These are phyloP conservation scores for Boletus pseudopeckii DNA, from an alignment of 768 basidiomycete genomes.

Conservation along the genomic window DNA sequence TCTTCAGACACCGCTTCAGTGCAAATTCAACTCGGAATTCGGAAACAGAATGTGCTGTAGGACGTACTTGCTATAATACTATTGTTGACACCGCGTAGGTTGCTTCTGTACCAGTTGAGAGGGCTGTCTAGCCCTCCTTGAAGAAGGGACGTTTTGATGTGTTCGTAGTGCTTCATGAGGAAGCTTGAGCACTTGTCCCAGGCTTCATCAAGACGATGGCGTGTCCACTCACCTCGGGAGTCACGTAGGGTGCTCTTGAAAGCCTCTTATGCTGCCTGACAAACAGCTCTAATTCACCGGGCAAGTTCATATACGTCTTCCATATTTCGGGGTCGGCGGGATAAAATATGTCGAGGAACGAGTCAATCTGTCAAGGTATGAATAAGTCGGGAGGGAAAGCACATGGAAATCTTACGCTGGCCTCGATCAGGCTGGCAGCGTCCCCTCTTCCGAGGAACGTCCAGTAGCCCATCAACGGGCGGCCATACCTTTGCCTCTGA, in stretches of 20 bases:
- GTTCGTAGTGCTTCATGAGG: constrained; percentile 26
- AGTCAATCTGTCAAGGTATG: constrained; percentile 33
- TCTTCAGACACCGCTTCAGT: constrained; percentile 22
- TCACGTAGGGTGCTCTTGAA: constrained; percentile 31
- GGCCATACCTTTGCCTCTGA: constrained; percentile 29
- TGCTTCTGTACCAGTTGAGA: constrained; percentile 38
- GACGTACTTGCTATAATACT: constrained; percentile 30
- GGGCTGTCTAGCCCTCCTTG: constrained; percentile 33
- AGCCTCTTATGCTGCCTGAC: constrained; percentile 21
- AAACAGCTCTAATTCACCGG: constrained; percentile 34
- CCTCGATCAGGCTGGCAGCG: constrained; percentile 32
- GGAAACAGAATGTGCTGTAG: background rate
- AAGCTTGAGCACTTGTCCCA: background rate
- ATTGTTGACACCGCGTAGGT: constrained; percentile 27
- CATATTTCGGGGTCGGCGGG: constrained; percentile 33
- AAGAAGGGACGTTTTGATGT: constrained; percentile 25
- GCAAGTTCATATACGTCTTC: constrained; percentile 34
- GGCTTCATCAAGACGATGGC: background rate
- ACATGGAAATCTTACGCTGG: constrained; percentile 27
- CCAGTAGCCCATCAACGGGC: constrained; percentile 44
- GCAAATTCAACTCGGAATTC: background rate
- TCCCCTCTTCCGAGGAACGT: constrained; percentile 32
- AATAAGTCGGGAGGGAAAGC: background rate
- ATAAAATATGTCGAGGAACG: constrained; percentile 36
- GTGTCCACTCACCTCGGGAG: constrained; percentile 27